Conservation (phyloP, 164 flowering plant species). For the Cinnamomum chago region DNA sequence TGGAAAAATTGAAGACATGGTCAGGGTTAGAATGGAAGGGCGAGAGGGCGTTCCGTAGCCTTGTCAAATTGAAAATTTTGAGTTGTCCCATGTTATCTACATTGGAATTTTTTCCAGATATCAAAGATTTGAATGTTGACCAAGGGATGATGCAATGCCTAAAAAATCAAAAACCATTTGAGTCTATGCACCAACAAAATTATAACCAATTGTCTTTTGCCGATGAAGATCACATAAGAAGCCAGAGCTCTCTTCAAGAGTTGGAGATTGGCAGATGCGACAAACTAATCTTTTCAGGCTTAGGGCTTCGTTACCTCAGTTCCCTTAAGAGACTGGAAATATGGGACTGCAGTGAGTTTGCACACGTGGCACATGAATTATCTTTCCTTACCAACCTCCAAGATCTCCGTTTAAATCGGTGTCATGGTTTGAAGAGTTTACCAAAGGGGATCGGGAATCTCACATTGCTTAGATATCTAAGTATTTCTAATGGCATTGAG, state of each 20-base stretch:
- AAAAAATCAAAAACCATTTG: background rate
- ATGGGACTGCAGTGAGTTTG: background rate
- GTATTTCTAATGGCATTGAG: background rate
- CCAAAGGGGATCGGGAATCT: background rate
- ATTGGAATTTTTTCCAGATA: background rate
- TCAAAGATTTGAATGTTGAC: background rate
- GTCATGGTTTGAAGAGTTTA: background rate
- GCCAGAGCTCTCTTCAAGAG: background rate
- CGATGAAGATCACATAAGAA: background rate
- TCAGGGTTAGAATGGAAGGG: background rate
- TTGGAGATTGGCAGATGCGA: background rate
- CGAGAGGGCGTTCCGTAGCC: background rate
- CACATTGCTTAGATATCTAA: background rate
- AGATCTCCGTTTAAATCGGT: background rate
- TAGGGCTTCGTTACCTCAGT: conserved; percentile 5
- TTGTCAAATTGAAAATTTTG: fast-evolving
- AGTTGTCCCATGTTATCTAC: background rate
- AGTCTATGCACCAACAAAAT: no score
- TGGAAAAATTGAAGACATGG: conserved; percentile 8
- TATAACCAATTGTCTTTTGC: background rate
- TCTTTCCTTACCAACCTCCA: background rate
- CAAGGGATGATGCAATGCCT: background rate
- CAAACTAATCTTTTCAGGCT: conserved; percentile 2
- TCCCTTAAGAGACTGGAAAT: conserved; percentile 3
- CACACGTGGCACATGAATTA: background rate